Base-by-base conservation (phyloP, 805 yeast genomes). In the Sugiyamaella chiloensis region DNA sequence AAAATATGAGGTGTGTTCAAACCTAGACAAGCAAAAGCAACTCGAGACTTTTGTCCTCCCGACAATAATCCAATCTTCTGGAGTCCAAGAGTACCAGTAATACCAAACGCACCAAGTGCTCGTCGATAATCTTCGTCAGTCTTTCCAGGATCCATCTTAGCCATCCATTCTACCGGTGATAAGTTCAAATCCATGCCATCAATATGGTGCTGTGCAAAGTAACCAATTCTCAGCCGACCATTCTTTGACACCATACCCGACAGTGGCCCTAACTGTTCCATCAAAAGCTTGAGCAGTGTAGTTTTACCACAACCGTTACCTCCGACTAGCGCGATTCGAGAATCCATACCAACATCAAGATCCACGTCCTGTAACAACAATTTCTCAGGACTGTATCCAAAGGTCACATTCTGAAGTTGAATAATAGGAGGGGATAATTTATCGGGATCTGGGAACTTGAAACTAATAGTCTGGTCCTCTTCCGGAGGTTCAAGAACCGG, bases 261-360 rank as follows among this genome's bases (percentile, higher is more conserved):
- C 37, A 81, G 62, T 1, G 99, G 97, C 19, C 72, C 70, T 45
- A 85, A 70, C 55, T 73, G 79, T 53, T 87, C 96, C 79, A 90
- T 82, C 58, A 93, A 72, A 36, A 93, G 72, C 65, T 91, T 91
- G 62, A 93, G 76, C 52, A 93, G 72, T 2, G 99, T 93, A 8
- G 99, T 90, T 67, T 93, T 93, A 85, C 99, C 99, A 63, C 96
- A 87, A 72, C 99, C 99, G 65, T 93, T 93, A 51, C 97, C 98
- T 77, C 99, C 99, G 51, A 93, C 96, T 51, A 93, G 74, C 0
- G 98, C 99, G 59, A 93, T 86, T 66, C 99, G 79, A 1, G 97
- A 89, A 60, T 90, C 87, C 87, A 91, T 75, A 67, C 87, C 96
- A 46, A 93, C 87, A 56, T 88, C 95, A 52, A 93, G 67, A 56